Percentiles rank a stretch among this genome's conserved stretches.
phyloP scores from a whole-genome alignment of 495 filamentous ascomycete species.

The Daldinia grandis region DNA sequence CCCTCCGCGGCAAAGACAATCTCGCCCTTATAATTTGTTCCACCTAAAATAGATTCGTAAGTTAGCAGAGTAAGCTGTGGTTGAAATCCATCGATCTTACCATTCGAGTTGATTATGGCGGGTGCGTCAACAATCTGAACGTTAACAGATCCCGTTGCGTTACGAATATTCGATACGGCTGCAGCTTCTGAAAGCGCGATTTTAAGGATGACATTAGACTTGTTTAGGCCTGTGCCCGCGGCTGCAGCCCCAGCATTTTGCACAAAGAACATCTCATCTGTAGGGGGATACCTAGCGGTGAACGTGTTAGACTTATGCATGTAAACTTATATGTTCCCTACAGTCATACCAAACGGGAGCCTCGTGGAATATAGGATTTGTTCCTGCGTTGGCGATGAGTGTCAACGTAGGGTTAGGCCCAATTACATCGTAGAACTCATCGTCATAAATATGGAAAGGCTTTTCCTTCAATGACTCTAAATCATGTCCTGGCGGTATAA shows the following conservation, averaged over 20 bases:
- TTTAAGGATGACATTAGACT: slow-evolving; percentile 60
- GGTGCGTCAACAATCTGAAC: slow-evolving; percentile 51
- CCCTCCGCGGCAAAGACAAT: slow-evolving; percentile 59
- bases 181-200: slow-evolving; percentile 55
- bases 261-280: slow-evolving; percentile 62
- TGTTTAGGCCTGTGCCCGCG: slow-evolving; percentile 59
- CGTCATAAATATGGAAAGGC: slow-evolving; percentile 59
- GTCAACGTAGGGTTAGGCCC: slow-evolving; percentile 56
- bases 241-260: slow-evolving; percentile 59
- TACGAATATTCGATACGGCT: slow-evolving; percentile 49
- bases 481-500: slow-evolving; percentile 48
- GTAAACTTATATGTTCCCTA: not conserved
- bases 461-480: slow-evolving; percentile 43
- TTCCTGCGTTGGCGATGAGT: slow-evolving; percentile 49
- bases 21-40: slow-evolving; percentile 56
- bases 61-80: not conserved
- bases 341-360: slow-evolving; percentile 58
- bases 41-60: slow-evolving; percentile 47
- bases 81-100: slow-evolving; percentile 29
- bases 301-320: not conserved
- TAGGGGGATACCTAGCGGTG: slow-evolving; percentile 49
- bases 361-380: slow-evolving; percentile 60
- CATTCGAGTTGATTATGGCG: slow-evolving; percentile 59
- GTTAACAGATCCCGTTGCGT: slow-evolving; percentile 54
- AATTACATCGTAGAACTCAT: slow-evolving; percentile 54